These are phyloP conservation scores for Inga leiocalycina DNA, from an alignment of 306 rosid genomes.

Conservation along the genomic window DNA sequence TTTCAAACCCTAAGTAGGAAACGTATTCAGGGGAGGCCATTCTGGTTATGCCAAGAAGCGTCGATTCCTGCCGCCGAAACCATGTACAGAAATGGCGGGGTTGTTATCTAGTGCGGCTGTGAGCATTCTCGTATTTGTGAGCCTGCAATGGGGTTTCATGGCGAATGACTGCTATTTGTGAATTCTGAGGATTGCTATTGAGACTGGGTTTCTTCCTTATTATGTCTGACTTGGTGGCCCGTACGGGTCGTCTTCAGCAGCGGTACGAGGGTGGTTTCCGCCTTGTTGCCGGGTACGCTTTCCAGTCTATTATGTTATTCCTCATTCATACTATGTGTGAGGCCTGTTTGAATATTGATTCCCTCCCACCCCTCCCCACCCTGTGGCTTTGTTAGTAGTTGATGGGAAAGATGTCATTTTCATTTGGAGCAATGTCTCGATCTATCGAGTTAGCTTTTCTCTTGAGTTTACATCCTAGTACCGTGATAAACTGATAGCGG, in stretches of 20 bases:
- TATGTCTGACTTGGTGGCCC: conserved; percentile 87
- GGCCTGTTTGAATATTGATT: background rate
- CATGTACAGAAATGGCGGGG: conserved; percentile 29
- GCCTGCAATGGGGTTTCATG: conserved; percentile 14
- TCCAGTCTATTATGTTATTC: background rate
- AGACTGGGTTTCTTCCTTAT: conserved; percentile 25
- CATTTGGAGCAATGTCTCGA: background rate
- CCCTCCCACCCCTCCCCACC: background rate
- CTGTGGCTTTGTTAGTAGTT: background rate
- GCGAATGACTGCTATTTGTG: conserved; percentile 24
- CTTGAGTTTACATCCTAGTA: background rate
- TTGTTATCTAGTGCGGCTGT: conserved; percentile 37
- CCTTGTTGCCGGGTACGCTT: conserved; percentile 80
- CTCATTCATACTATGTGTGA: background rate
- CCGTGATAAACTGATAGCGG: background rate
- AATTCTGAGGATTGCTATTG: background rate
- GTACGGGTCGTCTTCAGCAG: conserved; percentile 89
- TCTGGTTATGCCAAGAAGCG: conserved; percentile 30
- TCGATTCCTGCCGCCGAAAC: conserved; percentile 9
- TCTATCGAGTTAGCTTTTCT: background rate
- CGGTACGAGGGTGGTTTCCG: conserved; percentile 81
- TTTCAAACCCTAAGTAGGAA: conserved; percentile 35
- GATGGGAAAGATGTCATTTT: conserved; percentile 33
- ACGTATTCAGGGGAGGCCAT: background rate
- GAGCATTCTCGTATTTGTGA: conserved; percentile 29